Evolutionary conservation across 495 filamentous ascomycete genomes (phyloP).

Genomic region (Chaetomium fimeti): DNA sequence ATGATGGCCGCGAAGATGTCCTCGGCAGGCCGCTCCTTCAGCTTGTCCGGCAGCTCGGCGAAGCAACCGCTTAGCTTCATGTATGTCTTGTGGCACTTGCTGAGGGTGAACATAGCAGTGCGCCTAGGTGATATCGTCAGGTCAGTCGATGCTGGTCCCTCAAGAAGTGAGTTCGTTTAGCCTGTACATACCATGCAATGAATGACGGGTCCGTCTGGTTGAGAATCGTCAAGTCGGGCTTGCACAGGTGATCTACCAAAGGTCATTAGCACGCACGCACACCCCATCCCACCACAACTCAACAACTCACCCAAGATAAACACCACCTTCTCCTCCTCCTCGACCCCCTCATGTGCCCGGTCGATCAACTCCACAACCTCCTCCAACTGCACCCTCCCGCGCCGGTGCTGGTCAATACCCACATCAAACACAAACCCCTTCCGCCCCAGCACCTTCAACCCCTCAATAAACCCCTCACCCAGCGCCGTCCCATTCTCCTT

Average conservation of each 20-base stretch:
- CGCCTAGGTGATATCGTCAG: slow-evolving; percentile 30
- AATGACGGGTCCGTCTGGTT: slow-evolving; percentile 57
- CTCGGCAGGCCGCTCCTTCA: slow-evolving; percentile 42
- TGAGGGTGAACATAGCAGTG: slow-evolving; percentile 57
- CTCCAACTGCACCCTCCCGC: slow-evolving; percentile 68
- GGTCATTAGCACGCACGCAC: slow-evolving; percentile 5
- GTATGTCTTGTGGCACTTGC: slow-evolving; percentile 60
- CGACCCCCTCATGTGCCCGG: slow-evolving; percentile 56
- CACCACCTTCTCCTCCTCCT: slow-evolving; percentile 57
- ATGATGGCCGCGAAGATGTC: slow-evolving; percentile 48
- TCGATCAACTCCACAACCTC: slow-evolving; percentile 71
- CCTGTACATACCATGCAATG: slow-evolving; percentile 43
- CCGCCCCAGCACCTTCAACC: slow-evolving; percentile 65
- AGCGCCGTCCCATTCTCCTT: slow-evolving; percentile 64
- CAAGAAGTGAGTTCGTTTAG: not conserved
- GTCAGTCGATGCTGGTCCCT: no score
- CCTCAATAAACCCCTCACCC: slow-evolving; percentile 59
- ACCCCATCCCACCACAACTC: not conserved
- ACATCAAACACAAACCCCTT: slow-evolving; percentile 71
- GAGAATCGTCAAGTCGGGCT: slow-evolving; percentile 66
- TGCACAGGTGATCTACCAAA: slow-evolving; percentile 75
- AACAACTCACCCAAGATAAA: slow-evolving; percentile 66
- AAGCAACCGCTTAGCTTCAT: slow-evolving; percentile 90
- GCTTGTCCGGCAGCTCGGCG: slow-evolving; percentile 61
- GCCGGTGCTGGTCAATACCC: slow-evolving; percentile 69